A percentile compares a stretch with the other conserved stretches of the same genome.
phyloP scores from a whole-genome alignment of 345 rosid genomes.

The Rhodamnia rubescens region DNA sequence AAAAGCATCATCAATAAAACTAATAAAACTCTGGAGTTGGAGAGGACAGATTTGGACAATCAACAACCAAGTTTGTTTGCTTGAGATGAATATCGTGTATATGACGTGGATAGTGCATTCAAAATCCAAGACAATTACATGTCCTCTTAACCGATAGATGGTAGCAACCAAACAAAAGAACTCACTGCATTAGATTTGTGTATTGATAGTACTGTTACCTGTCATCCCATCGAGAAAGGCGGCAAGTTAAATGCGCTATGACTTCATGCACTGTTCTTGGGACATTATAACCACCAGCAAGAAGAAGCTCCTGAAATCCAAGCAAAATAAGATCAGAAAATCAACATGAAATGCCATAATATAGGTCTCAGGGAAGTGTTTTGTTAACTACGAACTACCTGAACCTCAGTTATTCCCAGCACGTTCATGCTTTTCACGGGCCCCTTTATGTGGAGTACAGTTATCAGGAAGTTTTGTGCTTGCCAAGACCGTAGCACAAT shows the following conservation, averaged over 20 bases:
- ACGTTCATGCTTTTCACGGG: constrained; percentile 39
- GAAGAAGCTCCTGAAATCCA: constrained; percentile 56
- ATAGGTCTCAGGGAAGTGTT: background rate
- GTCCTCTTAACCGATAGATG: background rate
- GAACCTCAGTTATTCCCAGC: constrained; percentile 83
- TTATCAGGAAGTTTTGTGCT: constrained; percentile 81
- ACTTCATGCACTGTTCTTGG: constrained; percentile 90
- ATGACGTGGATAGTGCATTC: background rate
- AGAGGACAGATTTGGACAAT: background rate
- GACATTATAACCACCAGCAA: constrained; percentile 69
- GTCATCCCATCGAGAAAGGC: constrained; percentile 93
- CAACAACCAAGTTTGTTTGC: background rate
- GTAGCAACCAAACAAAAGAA: background rate
- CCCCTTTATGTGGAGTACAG: constrained; percentile 79
- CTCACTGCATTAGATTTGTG: background rate
- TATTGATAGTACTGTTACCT: constrained; percentile 29
- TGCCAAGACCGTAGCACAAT: constrained; percentile 95
- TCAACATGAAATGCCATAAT: background rate
- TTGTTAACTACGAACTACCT: constrained; percentile 36
- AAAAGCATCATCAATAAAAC: background rate
- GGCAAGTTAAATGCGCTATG: constrained; percentile 67
- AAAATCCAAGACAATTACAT: background rate
- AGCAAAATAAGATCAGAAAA: background rate
- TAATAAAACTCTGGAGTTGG: background rate
- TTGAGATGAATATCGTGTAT: background rate